phyloP scores from a whole-genome alignment of 1,139 yeast genomes.

The Lodderomyces elongisporus region DNA sequence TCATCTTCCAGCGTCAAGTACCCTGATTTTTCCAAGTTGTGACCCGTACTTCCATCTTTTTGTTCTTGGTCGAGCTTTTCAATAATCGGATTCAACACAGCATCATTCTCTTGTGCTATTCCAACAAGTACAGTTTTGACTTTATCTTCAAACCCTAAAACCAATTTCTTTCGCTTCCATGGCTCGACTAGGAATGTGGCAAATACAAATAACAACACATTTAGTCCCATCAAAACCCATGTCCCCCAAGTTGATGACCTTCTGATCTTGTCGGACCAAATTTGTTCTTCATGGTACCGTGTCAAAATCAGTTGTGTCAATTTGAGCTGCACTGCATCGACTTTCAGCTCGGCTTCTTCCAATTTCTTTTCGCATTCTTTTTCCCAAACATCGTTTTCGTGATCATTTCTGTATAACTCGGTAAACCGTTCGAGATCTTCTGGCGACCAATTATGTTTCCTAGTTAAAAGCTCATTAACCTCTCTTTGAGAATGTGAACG shows the following conservation, averaged over 20 bases:
- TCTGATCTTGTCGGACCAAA: constrained; percentile 96
- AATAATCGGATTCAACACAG: constrained; percentile 11
- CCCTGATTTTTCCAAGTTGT: no score
- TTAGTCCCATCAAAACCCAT: constrained; percentile 82
- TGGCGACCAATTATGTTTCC: constrained; percentile 79
- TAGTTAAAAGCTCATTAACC: constrained; percentile 79
- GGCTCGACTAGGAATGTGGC: constrained; percentile 92
- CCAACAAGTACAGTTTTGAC: constrained; percentile 54
- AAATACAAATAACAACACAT: constrained; percentile 67
- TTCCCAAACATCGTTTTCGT: constrained; percentile 64
- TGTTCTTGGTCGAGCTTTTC: constrained; percentile 10
- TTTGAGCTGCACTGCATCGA: constrained; percentile 66
- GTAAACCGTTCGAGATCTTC: constrained; percentile 82
- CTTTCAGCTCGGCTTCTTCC: constrained; percentile 53
- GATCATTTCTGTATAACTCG: constrained; percentile 73
- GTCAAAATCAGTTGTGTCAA: constrained; percentile 76
- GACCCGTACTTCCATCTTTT: constrained; percentile 3
- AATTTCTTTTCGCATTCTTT: constrained; percentile 46
- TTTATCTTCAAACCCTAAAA: constrained; percentile 76
- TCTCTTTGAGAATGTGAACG: constrained; percentile 77
- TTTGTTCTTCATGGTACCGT: constrained; percentile 93
- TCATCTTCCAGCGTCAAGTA: no score
- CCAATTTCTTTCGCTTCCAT: constrained; percentile 80
- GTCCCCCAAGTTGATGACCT: constrained; percentile 98
- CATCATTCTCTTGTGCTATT: constrained; percentile 13